phyloP scores from a whole-genome alignment of 2,329 filamentous ascomycete species.

The Coniochaeta sp. region DNA sequence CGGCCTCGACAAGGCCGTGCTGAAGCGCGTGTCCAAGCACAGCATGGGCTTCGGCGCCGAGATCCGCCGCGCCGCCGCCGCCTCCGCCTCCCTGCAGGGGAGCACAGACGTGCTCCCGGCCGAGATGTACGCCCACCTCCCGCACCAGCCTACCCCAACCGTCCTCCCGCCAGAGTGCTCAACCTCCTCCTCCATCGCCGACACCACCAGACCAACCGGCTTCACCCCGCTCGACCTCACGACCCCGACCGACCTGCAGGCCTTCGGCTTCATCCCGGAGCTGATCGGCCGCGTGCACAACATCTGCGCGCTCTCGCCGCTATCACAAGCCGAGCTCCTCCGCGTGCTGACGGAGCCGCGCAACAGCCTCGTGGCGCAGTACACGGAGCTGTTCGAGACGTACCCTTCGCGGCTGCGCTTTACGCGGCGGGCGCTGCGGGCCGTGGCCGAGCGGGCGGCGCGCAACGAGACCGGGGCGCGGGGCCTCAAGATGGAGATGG shows the following conservation, averaged over 20 bases:
- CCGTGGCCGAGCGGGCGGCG: constrained; percentile 64
- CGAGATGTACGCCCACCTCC: constrained; percentile 47
- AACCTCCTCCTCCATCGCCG: too few relatives aligned
- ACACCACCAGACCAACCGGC: constrained; percentile 21
- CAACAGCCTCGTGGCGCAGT: constrained; percentile 83
- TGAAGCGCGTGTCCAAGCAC: constrained; percentile 76
- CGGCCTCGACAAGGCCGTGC: constrained; percentile 78
- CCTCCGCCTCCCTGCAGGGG: constrained; percentile 38
- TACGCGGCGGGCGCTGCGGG: constrained; percentile 72
- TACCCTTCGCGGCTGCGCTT: constrained; percentile 76
- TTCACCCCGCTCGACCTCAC: constrained; percentile 63
- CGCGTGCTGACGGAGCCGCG: constrained; percentile 88
- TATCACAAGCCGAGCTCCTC: constrained; percentile 62
- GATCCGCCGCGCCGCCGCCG: constrained; percentile 47
- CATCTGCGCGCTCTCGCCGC: constrained; percentile 73
- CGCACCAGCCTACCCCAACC: constrained; percentile 36
- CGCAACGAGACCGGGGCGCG: constrained; percentile 66
- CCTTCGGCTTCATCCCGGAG: constrained; percentile 88
- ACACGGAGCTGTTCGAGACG: constrained; percentile 76
- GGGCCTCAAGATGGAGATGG: constrained; percentile 73
- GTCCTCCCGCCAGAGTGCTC: constrained; percentile 14
- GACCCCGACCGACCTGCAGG: constrained; percentile 69
- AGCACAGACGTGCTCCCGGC: constrained; percentile 56
- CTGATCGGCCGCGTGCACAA: constrained; percentile 94
- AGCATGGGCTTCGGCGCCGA: constrained; percentile 89